A percentile compares a stretch with the other conserved stretches of the same genome.
Evolutionary conservation across 495 filamentous ascomycete genomes (phyloP).

Genomic region (Penicillium antarcticum): DNA sequence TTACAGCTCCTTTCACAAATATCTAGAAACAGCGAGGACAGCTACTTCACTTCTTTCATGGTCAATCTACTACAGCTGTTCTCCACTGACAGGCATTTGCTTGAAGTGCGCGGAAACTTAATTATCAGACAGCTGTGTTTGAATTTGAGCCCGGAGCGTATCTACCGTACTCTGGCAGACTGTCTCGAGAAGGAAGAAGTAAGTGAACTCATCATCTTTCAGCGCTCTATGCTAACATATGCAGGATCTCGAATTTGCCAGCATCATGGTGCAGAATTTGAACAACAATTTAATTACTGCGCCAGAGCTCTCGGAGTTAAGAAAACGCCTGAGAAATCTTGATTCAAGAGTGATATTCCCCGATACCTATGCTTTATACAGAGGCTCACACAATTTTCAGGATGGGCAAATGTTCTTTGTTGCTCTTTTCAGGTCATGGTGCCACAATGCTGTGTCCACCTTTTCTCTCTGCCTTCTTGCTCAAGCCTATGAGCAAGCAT

Average conservation of each 20-base stretch:
- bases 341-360: constrained; percentile 67
- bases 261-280: constrained; percentile 98
- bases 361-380: background rate
- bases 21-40: constrained; percentile 91
- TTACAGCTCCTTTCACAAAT: constrained; percentile 94
- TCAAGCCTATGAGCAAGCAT: constrained; percentile 98
- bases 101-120: constrained; percentile 91
- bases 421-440: constrained; percentile 93
- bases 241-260: constrained; percentile 91
- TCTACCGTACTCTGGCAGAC: constrained; percentile 93
- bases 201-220: constrained; percentile 4
- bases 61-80: constrained; percentile 93
- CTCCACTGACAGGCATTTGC: constrained; percentile 82
- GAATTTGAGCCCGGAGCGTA: constrained; percentile 87
- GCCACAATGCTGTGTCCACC: constrained; percentile 96
- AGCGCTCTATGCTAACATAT: constrained; percentile 7
- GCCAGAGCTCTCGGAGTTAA: constrained; percentile 84
- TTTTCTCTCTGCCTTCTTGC: constrained; percentile 95
- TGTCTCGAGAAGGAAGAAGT: constrained; percentile 95
- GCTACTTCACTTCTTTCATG: constrained; percentile 98
- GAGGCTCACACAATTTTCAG: constrained; percentile 35
- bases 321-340: constrained; percentile 85
- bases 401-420: constrained; percentile 96
- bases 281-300: constrained; percentile 99
- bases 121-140: constrained; percentile 95